phyloP scores from a whole-genome alignment of 805 yeast species.

The Candida glaebosa region DNA sequence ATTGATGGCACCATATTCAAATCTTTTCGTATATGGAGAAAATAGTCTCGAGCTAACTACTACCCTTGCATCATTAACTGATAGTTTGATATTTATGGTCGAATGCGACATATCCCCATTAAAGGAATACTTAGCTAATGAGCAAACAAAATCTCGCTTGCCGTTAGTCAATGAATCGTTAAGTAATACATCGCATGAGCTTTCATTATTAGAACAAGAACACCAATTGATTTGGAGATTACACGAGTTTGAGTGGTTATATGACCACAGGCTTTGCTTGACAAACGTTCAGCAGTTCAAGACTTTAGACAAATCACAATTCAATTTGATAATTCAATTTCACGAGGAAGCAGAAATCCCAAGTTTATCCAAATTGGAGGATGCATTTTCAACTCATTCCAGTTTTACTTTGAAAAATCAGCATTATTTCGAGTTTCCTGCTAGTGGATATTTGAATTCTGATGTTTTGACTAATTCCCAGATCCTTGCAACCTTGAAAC shows the following conservation, averaged over 20 bases:
- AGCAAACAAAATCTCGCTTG: constrained; percentile 3
- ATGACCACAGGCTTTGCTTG: constrained; percentile 22
- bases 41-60: not conserved
- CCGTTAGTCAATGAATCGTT: constrained; percentile 3
- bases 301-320: constrained; percentile 23
- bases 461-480: constrained; percentile 21
- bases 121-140: not conserved
- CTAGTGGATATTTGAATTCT: constrained; percentile 22
- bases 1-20: constrained; percentile 29
- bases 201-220: constrained; percentile 23
- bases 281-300: constrained; percentile 32
- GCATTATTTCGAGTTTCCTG: constrained; percentile 31
- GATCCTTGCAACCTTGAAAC: constrained; percentile 24
- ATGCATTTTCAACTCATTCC: constrained; percentile 6
- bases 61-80: not conserved
- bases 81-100: constrained; percentile 5
- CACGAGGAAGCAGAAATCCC: constrained; percentile 56
- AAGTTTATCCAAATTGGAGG: constrained; percentile 27
- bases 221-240: constrained; percentile 33
- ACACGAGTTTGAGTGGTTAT: constrained; percentile 26
- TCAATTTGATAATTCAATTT: constrained; percentile 56
- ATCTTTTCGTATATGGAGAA: constrained; percentile 26
- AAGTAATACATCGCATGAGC: not conserved
- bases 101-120: constrained; percentile 5
- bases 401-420: constrained; percentile 2